Base-by-base conservation (phyloP, 768 basidiomycete species). In the Dictyophora rubrovolvata region DNA sequence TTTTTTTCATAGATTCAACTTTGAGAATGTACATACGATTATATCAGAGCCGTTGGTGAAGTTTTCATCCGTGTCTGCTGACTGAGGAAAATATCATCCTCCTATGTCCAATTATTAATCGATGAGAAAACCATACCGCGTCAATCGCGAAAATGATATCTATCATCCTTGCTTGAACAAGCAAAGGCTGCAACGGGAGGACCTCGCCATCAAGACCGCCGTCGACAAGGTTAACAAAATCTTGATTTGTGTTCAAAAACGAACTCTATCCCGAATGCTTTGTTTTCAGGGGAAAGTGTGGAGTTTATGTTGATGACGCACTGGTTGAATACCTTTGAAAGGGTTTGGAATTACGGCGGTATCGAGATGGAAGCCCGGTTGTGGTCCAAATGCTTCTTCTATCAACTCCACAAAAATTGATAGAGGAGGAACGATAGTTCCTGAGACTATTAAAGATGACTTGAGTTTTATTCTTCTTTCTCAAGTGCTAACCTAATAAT, bases 111-210 rank as follows among this genome's bases (percentile, higher is more conserved):
- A 28, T 28, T 28, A 7, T 3, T 28, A 7, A 28, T 28, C 28
- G 28, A 28, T 28, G 28, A 28, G 2, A 28, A n/a, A 42, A 12
- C 42, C 72, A 57, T 64, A 70, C 66, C 10, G 70, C 72, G 64
- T 83, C 81, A 50, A 81, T 73, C 0, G 78, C 79, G 34, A 82
- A 52, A 63, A 83, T 76, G 7, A 74, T 72, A 60, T 83, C 81
- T 54, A 81, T 64, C 0, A 64, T 68, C 48, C 81, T 75, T 21
- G 71, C 71, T 42, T 73, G 68, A 52, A 79, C 73, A 12, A 81
- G 71, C 42, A 82, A 70, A 1, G 81, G 81, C 53, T 77, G 76
- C 17, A 80, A 33, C 3, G 80, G 79, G 37, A 80, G 67, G 53
- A 75, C 63, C 62, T 77, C 71, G 14, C 75, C 75, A 48, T 75